Percentiles rank a stretch among this genome's conserved stretches.
Evolutionary conservation across 768 basidiomycete species (phyloP).

Genomic region (Pleurotus sapidus): DNA sequence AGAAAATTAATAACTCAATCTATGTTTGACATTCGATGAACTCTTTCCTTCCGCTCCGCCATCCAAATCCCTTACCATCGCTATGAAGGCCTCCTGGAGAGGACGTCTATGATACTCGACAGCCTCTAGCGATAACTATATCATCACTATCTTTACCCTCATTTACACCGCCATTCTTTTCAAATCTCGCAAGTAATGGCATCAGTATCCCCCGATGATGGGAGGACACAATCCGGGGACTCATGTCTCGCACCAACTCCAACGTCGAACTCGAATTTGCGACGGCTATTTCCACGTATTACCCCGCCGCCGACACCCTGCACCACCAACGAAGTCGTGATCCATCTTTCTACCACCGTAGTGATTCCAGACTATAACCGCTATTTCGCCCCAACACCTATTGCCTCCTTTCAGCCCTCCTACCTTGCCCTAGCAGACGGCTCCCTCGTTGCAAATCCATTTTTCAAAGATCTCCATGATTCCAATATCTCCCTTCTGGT

Average conservation of each 20-base stretch:
- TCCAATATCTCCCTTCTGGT: conserved; percentile 44
- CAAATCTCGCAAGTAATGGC: background rate
- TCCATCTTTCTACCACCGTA: conserved; percentile 47
- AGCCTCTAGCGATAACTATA: conserved; percentile 10
- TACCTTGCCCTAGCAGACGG: conserved; percentile 51
- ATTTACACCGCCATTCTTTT: background rate
- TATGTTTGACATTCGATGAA: conserved; percentile 11
- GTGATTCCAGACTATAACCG: conserved; percentile 44
- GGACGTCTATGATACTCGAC: conserved; percentile 22
- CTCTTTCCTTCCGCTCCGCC: conserved; percentile 17
- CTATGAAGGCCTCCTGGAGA: conserved; percentile 30
- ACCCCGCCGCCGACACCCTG: conserved; percentile 32
- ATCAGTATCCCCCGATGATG: background rate
- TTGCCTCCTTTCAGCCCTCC: conserved; percentile 42
- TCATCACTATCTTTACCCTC: conserved; percentile 3
- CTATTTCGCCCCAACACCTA: conserved; percentile 38
- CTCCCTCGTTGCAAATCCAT: conserved; percentile 51
- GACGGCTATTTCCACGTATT: conserved; percentile 26
- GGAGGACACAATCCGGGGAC: background rate
- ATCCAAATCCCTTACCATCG: conserved; percentile 18
- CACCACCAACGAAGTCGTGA: conserved; percentile 40
- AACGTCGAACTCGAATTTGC: conserved; percentile 15
- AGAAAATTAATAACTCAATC: conserved; percentile 8
- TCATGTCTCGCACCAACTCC: conserved; percentile 13
- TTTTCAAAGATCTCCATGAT: conserved; percentile 36